Percentiles rank a stretch among this genome's conserved stretches.
These are phyloP conservation scores for Ustilago curta DNA, from an alignment of 1,284 basidiomycete species.

Conservation along the genomic window DNA sequence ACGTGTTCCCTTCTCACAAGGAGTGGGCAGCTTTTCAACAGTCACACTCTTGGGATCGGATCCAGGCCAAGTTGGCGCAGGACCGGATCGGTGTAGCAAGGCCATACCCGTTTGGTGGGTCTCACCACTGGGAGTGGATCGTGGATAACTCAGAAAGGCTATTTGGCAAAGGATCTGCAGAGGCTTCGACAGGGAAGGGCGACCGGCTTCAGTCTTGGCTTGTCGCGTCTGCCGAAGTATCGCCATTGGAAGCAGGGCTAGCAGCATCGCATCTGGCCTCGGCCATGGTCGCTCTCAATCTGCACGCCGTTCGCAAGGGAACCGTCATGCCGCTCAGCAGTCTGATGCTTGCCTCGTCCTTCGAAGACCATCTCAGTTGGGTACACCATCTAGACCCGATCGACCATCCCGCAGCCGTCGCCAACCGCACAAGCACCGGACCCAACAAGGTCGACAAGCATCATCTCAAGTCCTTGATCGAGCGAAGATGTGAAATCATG, in stretches of 20 bases:
- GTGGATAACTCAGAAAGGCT: conserved; percentile 36
- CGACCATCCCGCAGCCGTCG: conserved; percentile 34
- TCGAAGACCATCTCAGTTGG: conserved; percentile 41
- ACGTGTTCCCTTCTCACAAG: conserved; percentile 35
- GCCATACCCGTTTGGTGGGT: conserved; percentile 33
- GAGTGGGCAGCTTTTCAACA: conserved; percentile 36
- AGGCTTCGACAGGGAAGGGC: background rate
- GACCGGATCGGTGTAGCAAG: conserved; percentile 37
- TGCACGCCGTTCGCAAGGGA: conserved; percentile 43
- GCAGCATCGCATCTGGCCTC: conserved; percentile 18
- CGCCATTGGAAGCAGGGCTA: conserved; percentile 4
- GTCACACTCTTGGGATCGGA: conserved; percentile 17
- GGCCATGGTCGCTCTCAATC: conserved; percentile 45
- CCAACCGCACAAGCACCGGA: conserved; percentile 20
- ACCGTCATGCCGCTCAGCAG: conserved; percentile 36
- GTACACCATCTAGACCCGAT: conserved; percentile 37
- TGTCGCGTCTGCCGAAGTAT: conserved; percentile 6
- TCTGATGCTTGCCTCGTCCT: conserved; percentile 29
- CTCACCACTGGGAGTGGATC: conserved; percentile 36
- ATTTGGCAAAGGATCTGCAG: conserved; percentile 6
- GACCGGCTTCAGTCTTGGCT: conserved; percentile 18
- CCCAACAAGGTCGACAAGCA: conserved; percentile 31
- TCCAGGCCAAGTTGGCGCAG: conserved; percentile 12
- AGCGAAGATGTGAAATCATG: conserved; percentile 41
- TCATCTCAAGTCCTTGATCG: conserved; percentile 37